phyloP scores from a whole-genome alignment of 345 rosid species.

The Dovyalis caffra region DNA sequence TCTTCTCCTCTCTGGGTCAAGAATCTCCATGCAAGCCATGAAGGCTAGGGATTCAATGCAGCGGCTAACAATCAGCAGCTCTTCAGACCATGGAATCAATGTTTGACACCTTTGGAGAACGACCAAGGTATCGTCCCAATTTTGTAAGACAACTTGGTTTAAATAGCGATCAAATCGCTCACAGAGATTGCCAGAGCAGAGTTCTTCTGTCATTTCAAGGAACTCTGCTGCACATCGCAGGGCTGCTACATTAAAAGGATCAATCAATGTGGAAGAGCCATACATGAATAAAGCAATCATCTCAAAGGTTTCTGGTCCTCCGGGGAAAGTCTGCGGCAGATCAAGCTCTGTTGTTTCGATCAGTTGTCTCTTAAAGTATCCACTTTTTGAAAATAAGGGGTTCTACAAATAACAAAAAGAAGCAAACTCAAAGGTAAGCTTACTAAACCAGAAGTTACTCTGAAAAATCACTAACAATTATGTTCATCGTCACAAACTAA shows the following conservation, averaged over 20 bases:
- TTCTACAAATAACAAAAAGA: slow-evolving; percentile 39
- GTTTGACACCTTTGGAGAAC: slow-evolving; percentile 63
- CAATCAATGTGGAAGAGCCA: slow-evolving; percentile 60
- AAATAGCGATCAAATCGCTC: slow-evolving; percentile 68
- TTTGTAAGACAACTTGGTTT: slow-evolving; percentile 77
- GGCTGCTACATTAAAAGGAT: slow-evolving; percentile 69
- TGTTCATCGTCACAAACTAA: too few species aligned
- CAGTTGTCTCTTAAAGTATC: slow-evolving; percentile 59
- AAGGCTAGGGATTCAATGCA: slow-evolving; percentile 80
- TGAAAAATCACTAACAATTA: not conserved
- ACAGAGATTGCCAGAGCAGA: slow-evolving; percentile 56
- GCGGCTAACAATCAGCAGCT: slow-evolving; percentile 68
- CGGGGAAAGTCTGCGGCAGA: slow-evolving; percentile 63
- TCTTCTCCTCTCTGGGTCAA: slow-evolving; percentile 71
- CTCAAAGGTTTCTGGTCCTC: slow-evolving; percentile 77
- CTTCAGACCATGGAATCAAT: slow-evolving; percentile 56
- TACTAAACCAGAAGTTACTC: not conserved
- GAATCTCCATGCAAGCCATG: slow-evolving; percentile 90
- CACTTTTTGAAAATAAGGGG: slow-evolving; percentile 60
- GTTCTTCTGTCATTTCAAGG: slow-evolving; percentile 70
- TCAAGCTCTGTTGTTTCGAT: slow-evolving; percentile 46
- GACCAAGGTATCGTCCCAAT: slow-evolving; percentile 70
- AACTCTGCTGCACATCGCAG: slow-evolving; percentile 74
- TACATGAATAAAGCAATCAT: slow-evolving; percentile 60
- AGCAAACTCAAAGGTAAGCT: not conserved